Evolutionary conservation across 1,284 basidiomycete species (phyloP).

Genomic region (Afroboletus lepidellus): DNA sequence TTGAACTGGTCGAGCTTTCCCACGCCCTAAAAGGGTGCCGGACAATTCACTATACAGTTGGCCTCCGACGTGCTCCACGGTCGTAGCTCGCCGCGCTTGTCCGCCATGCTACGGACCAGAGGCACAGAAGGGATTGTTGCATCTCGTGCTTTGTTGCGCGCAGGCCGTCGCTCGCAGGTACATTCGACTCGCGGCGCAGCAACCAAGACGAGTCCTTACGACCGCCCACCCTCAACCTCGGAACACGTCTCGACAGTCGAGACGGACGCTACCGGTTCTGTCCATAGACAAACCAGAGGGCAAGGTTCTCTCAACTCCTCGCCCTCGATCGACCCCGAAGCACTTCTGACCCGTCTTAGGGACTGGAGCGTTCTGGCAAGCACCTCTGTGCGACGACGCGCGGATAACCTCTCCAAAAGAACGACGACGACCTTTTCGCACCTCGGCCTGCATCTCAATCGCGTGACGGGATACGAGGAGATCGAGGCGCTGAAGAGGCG

Average conservation of each 20-base stretch:
- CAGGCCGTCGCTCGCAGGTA: constrained; percentile 1
- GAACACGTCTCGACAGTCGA: constrained; percentile 1
- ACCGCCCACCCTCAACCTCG: constrained; percentile 4
- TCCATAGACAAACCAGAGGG: neutral
- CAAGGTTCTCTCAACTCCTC: neutral
- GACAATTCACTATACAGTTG: constrained; percentile 3
- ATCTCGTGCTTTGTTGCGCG: constrained; percentile 9
- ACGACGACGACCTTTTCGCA: constrained; percentile 64
- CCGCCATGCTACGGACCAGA: constrained; percentile 19
- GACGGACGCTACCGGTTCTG: neutral
- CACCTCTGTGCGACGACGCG: constrained; percentile 47
- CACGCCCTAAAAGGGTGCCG: no score
- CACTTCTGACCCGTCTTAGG: constrained; percentile 42
- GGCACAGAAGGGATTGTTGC: neutral
- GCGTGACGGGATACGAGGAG: constrained; percentile 86
- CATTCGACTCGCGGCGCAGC: constrained; percentile 9
- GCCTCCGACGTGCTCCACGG: constrained; percentile 1
- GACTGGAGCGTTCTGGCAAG: constrained; percentile 52
- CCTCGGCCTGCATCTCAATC: constrained; percentile 78
- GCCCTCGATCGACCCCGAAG: constrained; percentile 17
- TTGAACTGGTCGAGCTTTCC: no score
- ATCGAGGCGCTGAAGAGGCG: constrained; percentile 80
- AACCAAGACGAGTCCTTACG: neutral
- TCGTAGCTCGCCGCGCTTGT: neutral
- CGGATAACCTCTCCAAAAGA: constrained; percentile 55